These are phyloP conservation scores for Chlorella sp. DNA, from an alignment of 139 green algal genomes.

Conservation along the genomic window DNA sequence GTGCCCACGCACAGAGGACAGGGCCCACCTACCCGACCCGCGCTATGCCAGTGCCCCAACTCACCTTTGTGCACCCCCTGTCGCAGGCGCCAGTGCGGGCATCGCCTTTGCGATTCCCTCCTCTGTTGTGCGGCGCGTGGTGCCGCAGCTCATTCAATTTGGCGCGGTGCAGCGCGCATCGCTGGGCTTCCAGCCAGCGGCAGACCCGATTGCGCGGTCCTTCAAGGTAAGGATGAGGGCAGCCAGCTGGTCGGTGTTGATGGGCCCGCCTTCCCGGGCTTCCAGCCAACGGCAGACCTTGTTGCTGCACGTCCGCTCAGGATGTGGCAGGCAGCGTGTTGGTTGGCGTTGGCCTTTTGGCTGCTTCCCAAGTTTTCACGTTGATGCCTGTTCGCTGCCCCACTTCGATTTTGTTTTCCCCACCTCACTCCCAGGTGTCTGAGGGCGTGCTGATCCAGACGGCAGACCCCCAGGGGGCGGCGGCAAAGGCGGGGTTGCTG, in stretches of 20 bases:
- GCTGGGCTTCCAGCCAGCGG: conserved; percentile 23
- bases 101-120: conserved; percentile 90
- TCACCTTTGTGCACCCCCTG: neutral
- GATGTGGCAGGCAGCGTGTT: too few relatives aligned
- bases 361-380: too few relatives aligned
- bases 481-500: conserved; percentile 72
- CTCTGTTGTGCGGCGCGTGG: conserved; percentile 66
- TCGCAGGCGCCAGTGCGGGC: conserved; percentile 60
- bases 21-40: too few relatives aligned
- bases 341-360: too few relatives aligned
- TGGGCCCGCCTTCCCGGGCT: conserved; percentile 34
- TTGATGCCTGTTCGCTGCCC: too few relatives aligned
- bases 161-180: conserved; percentile 45
- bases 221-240: conserved; percentile 47
- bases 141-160: conserved; percentile 86
- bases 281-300: conserved; percentile 46
- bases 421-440: too few relatives aligned
- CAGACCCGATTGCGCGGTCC: conserved; percentile 63
- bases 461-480: conserved; percentile 50
- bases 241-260: too few relatives aligned
- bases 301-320: too few relatives aligned
- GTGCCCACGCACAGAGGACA: too few relatives aligned
- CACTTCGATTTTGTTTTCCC: too few relatives aligned
- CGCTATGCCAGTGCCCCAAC: too few relatives aligned
- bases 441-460: conserved; percentile 67